Conservation (phyloP, 1,284 basidiomycete species). For the Vanrija sp. region DNA sequence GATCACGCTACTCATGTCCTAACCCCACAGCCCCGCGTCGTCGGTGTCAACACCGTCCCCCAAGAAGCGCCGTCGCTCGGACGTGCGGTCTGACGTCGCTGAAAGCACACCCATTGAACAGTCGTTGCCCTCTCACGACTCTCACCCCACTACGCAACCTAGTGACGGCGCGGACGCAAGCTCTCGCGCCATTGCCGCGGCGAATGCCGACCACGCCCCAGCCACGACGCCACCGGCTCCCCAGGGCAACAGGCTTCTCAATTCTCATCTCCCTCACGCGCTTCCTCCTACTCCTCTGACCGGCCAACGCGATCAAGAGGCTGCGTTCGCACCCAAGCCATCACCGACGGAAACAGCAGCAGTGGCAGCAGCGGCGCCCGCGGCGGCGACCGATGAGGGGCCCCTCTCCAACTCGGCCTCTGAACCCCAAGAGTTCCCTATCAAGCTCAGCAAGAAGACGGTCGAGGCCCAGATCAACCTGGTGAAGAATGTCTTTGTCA, state of each 20-base stretch:
- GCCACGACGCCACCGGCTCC: constrained; percentile 1
- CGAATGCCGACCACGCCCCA: neutral
- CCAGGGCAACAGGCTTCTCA: neutral
- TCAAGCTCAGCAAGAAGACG: constrained; percentile 32
- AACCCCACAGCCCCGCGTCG: too few species aligned
- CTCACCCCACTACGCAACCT: neutral
- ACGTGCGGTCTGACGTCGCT: constrained; percentile 8
- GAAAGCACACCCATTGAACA: neutral
- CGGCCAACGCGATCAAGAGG: neutral
- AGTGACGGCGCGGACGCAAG: too few species aligned
- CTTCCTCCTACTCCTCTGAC: constrained; percentile 29
- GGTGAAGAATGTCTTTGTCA: constrained; percentile 30
- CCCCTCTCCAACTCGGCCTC: constrained; percentile 32
- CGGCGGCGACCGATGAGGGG: constrained; percentile 4
- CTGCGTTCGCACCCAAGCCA: constrained; percentile 6
- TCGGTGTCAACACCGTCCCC: neutral
- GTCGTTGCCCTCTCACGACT: neutral
- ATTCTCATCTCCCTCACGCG: constrained; percentile 3
- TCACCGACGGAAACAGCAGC: neutral
- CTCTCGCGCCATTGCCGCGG: too few species aligned
- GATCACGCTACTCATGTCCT: too few species aligned
- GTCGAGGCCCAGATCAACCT: constrained; percentile 31
- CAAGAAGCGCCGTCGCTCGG: constrained; percentile 2
- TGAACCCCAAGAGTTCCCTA: constrained; percentile 30
- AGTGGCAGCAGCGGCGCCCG: neutral